These are phyloP conservation scores for Boletellus sp. DNA, from an alignment of 768 basidiomycete genomes.

Conservation along the genomic window DNA sequence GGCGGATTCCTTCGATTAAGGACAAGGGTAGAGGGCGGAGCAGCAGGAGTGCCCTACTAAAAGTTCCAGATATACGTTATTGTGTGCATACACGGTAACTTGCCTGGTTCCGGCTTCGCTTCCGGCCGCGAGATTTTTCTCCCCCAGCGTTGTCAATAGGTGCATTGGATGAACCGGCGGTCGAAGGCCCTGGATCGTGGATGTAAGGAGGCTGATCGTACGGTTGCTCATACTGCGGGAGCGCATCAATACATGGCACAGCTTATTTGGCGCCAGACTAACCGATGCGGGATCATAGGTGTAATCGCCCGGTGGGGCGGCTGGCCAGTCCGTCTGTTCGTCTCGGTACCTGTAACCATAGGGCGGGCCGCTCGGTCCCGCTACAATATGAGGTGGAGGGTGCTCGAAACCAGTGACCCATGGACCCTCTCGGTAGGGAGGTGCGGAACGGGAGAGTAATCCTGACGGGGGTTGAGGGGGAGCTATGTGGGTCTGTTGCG, in stretches of 20 bases:
- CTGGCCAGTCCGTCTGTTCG: constrained; percentile 49
- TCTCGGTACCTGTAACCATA: constrained; percentile 65
- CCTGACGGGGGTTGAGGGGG: constrained; percentile 43
- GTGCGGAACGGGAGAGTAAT: constrained; percentile 43
- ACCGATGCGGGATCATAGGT: constrained; percentile 52
- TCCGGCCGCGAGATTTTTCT: constrained; percentile 62
- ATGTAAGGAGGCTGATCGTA: constrained; percentile 60
- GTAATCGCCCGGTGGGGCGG: constrained; percentile 43
- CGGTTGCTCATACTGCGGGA: constrained; percentile 48
- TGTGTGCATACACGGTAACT: constrained; percentile 1
- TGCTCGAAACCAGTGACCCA: constrained; percentile 59
- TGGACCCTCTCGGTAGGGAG: constrained; percentile 45
- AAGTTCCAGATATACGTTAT: constrained; percentile 3
- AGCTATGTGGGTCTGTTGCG: constrained; percentile 60
- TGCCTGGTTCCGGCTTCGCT: constrained; percentile 61
- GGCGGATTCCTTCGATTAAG: constrained; percentile 61
- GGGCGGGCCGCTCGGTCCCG: constrained; percentile 39
- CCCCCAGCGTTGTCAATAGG: constrained; percentile 22
- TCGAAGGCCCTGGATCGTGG: constrained; percentile 46
- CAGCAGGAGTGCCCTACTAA: constrained; percentile 54
- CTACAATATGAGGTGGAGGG: constrained; percentile 46
- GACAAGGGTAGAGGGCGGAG: constrained; percentile 64
- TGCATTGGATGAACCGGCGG: constrained; percentile 39
- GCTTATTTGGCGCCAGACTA: constrained; percentile 17
- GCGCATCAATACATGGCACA: constrained; percentile 7